Base-by-base conservation (phyloP, 257 asterid genomes). In the Coffea eugenioides region DNA sequence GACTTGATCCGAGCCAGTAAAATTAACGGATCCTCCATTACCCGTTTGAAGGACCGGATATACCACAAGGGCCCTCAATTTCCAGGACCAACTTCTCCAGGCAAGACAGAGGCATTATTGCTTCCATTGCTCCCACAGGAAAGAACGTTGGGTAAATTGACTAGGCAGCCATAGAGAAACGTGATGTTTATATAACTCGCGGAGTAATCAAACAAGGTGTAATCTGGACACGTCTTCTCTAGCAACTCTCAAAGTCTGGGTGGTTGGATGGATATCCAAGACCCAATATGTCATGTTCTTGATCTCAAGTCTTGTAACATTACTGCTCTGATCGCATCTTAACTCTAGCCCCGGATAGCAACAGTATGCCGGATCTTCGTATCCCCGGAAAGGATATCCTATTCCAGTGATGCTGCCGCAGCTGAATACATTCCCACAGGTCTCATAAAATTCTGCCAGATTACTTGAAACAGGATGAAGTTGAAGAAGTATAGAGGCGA, bases 301-400 rank as follows among this genome's bases (percentile, higher is more conserved):
- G 69, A 93, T 84, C 9, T 80, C 80, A 8, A 91, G 87, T 61
- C 86, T 89, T 31, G 97, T 89, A 3, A 71, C 56, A 10, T 80
- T 82, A 31, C 13, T 8, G 36, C 54, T 45, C 23, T 18, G 76
- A 45, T 68, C 77, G 20, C 97, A 93, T 21, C 48, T 62, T 52
- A 93, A 92, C 5, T 73, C 86, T 23, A 91, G 78, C 54, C 89
- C 87, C 2, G 97, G 97, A 74, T 90, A 90, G 65, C 97, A 97
- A 21, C 97, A 93, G 54, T 81, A 88, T 36, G n/a, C 62, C 73
- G 95, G 95, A 78, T 89, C 92, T 7, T 27, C 4, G 18, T 15
- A 2, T 68, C 83, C 86, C 16, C 93, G 88, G 73, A 93, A 93
- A 25, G 97, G 97, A 73, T 93, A 93, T 52, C 85, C 82, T 48